Conservation (phyloP, 805 yeast genomes). For the Barnettozyma sucrosica region DNA sequence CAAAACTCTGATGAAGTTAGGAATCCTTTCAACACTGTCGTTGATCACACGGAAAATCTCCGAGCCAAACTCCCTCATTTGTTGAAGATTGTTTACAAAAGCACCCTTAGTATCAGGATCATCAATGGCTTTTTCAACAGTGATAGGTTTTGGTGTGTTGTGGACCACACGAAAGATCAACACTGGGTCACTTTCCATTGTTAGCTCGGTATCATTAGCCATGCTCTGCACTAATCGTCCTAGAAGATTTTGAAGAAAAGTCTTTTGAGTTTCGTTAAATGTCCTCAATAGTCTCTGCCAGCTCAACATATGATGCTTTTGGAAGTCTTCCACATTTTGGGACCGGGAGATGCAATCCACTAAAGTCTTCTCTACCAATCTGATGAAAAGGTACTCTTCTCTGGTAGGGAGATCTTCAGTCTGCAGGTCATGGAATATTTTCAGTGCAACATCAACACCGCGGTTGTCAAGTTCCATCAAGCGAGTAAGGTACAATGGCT, state of each 20-base stretch:
- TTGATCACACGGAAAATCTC: conserved; percentile 52
- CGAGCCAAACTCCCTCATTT: conserved; percentile 64
- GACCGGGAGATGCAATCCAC: conserved; percentile 31
- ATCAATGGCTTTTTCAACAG: conserved; percentile 69
- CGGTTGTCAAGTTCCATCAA: conserved; percentile 37
- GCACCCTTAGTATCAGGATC: conserved; percentile 65
- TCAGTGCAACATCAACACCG: conserved; percentile 24
- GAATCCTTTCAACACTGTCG: conserved; percentile 38
- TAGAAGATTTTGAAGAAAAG: conserved; percentile 29
- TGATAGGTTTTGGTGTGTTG: conserved; percentile 33
- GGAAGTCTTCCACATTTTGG: conserved; percentile 26
- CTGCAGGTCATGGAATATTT: conserved; percentile 22
- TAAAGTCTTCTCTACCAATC: conserved; percentile 24
- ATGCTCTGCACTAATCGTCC: conserved; percentile 34
- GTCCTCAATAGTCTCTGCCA: conserved; percentile 40
- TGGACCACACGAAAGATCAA: conserved; percentile 42
- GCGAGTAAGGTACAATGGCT: conserved; percentile 63
- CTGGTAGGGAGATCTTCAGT: conserved; percentile 24
- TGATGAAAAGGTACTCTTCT: conserved; percentile 24
- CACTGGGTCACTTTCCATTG: conserved; percentile 78
- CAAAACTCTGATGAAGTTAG: conserved; percentile 51
- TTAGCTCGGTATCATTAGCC: conserved; percentile 34
- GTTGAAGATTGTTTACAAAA: conserved; percentile 70
- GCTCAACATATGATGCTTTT: conserved; percentile 21
- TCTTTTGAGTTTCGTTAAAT: conserved; percentile 35